Base-by-base conservation (phyloP, 129 eudicot genomes). In the Lactuca saligna region DNA sequence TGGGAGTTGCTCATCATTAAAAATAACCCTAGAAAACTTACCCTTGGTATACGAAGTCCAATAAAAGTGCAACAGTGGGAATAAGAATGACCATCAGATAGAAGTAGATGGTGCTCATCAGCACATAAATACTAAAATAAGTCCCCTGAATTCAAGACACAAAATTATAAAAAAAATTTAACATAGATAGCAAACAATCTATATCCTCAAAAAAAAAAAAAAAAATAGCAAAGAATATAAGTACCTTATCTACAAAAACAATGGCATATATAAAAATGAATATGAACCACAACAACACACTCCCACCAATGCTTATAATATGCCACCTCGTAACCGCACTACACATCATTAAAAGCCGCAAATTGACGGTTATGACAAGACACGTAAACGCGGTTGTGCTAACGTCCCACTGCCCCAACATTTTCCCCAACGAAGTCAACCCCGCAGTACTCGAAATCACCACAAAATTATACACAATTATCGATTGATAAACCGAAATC, bases 251-350 rank as follows among this genome's bases (percentile, higher is more conserved):
- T 14, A 78, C 85, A 46, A 78, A 78, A 70, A 91, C 61, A 46
- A 84, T 69, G 2, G 97, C 85, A 72, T 93, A 93, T 60, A 87
- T 53, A 65, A 89, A 89, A 71, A 93, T 85, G 73, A 93, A 93
- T 10, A 89, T 12, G 72, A 93, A 89, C 98, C 98, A 93, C 13
- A 82, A 69, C 11, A 85, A 51, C 33, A 93, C 80, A 79, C 98
- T 93, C 65, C 98, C 97, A 50, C 95, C 96, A 42, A 89, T 88
- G 76, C 92, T 87, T 63, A 93, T 85, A 70, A 77, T 84, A 62
- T 93, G 98, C 98, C 95, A 93, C 79, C 87, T 81, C 62, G 98
- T 93, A 62, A 93, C 79, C n/a, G 86, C 86, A 80, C 91, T 86
- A 56, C 97, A 93, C 87, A 80, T 80, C 98, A 93, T 71, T 17